phyloP scores from a whole-genome alignment of 257 asterid genomes.

The Rubia yunnanensis region DNA sequence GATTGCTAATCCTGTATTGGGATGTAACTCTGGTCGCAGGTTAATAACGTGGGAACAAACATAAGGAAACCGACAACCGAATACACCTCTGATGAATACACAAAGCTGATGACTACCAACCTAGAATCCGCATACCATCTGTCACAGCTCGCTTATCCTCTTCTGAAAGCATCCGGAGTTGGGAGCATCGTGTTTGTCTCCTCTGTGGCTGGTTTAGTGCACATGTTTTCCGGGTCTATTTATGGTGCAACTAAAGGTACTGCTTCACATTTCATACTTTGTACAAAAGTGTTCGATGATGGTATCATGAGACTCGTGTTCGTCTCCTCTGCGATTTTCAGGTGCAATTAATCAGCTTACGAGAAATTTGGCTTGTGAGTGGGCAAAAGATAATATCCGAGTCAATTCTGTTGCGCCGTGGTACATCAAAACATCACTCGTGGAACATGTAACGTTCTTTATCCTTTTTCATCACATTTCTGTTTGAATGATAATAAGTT shows the following conservation, averaged over 20 bases:
- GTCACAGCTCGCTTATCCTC: constrained; percentile 77
- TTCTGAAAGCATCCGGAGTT: constrained; percentile 71
- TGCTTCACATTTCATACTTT: constrained; percentile 3
- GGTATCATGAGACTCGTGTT: background rate
- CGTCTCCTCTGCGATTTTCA: constrained; percentile 20
- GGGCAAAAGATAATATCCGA: constrained; percentile 90
- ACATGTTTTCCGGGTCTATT: constrained; percentile 59
- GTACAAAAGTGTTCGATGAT: constrained; percentile 7
- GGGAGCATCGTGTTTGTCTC: constrained; percentile 77
- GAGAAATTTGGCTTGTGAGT: constrained; percentile 84
- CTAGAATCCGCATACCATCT: constrained; percentile 80
- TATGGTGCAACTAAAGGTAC: constrained; percentile 92
- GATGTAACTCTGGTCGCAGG: constrained; percentile 25
- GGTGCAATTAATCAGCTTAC: constrained; percentile 97
- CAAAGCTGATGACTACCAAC: constrained; percentile 65
- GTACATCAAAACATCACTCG: constrained; percentile 84
- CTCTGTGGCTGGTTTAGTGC: constrained; percentile 74
- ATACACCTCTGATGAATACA: constrained; percentile 70
- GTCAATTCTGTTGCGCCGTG: constrained; percentile 91
- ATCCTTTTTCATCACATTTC: constrained; percentile 4
- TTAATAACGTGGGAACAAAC: constrained; percentile 92
- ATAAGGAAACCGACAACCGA: constrained; percentile 75
- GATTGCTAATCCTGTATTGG: background rate
- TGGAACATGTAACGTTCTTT: constrained; percentile 43
- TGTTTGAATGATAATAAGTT: background rate